Base-by-base conservation (phyloP, 108 stramenopile genomes). In the Nannochloropsis gaditana region DNA sequence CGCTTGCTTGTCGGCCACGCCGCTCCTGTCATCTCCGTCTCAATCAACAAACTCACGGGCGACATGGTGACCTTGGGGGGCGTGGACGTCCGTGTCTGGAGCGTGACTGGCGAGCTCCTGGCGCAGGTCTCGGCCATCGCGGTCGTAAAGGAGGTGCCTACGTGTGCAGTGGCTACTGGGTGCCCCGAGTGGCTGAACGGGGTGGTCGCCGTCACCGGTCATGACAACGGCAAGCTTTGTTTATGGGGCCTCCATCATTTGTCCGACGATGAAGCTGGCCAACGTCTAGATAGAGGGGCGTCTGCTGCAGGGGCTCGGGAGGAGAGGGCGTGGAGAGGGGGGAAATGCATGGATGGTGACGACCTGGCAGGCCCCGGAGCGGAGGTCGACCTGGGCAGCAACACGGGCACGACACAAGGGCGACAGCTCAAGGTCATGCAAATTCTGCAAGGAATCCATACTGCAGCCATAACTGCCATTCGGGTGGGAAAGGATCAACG, bases 121-220 rank as follows among this genome's bases (percentile, higher is more conserved):
- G 95, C 94, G 44, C 93, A 93, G 73, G 90, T 92, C 83, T 92
- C 93, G 9, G 90, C 82, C 9, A 87, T 90, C 31, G 89, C 92
- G 10, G 92, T 93, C 79, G 87, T 84, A 43, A 86, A 88, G 19
- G 90, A 82, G 43, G 85, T 87, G 44, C 95, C 95, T 11, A 94
- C 92, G 80, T 94, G 93, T 81, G 95, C 94, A 6, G 92, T 96
- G 43, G 90, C 95, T 21, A 95, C 95, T 3, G 92, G 93, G 83
- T 95, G 96, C 90, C 93, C 95, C 42, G 94, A 96, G 86, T 98
- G 97, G 97, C 92, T 95, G 81, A 84, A 93, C 79, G 97, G 97
- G 21, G 93, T 96, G 81, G 94, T 94, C 41, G 95, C 92, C 43
- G 94, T 96, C 42, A 95, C 96, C 19, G 97, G 97, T 41, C 97